Conservation (phyloP, 2,329 filamentous ascomycete genomes). For the Fusarium drepaniforme region DNA sequence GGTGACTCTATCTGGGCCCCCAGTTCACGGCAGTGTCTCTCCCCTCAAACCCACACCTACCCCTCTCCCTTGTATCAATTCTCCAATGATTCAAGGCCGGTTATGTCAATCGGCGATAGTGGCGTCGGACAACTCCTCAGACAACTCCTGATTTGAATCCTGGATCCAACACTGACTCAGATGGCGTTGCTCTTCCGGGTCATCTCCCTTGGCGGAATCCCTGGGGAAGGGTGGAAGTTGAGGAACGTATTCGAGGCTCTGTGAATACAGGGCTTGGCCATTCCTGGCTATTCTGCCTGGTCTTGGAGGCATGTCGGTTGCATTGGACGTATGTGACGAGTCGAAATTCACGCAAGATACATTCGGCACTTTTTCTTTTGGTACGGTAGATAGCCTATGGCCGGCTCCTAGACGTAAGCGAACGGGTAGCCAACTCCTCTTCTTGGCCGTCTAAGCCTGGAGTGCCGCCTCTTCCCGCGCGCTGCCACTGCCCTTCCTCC, state of each 20-base stretch:
- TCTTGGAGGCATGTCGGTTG: neutral
- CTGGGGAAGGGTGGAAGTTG: neutral
- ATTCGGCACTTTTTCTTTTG: neutral
- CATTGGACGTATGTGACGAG: neutral
- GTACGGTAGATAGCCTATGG: neutral
- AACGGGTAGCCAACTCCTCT: neutral
- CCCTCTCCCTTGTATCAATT: neutral
- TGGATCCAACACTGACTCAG: neutral
- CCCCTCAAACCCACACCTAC: neutral
- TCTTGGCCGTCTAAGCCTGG: constrained; percentile 57
- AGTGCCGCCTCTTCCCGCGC: constrained; percentile 69
- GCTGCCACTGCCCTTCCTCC: constrained; percentile 69
- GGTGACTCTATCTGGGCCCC: neutral
- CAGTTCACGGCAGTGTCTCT: constrained; percentile 12
- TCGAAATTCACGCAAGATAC: neutral
- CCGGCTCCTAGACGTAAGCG: neutral
- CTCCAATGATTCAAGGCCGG: neutral
- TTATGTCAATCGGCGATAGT: neutral
- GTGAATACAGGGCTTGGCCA: neutral
- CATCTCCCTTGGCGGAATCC: neutral
- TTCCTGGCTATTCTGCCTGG: neutral
- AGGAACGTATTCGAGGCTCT: neutral
- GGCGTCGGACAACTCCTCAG: neutral
- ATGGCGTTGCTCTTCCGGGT: neutral
- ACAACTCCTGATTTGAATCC: neutral